A percentile compares a stretch with the other conserved stretches of the same genome.
Conservation (phyloP, 2,329 filamentous ascomycete genomes). For the Cercospora sesami region DNA sequence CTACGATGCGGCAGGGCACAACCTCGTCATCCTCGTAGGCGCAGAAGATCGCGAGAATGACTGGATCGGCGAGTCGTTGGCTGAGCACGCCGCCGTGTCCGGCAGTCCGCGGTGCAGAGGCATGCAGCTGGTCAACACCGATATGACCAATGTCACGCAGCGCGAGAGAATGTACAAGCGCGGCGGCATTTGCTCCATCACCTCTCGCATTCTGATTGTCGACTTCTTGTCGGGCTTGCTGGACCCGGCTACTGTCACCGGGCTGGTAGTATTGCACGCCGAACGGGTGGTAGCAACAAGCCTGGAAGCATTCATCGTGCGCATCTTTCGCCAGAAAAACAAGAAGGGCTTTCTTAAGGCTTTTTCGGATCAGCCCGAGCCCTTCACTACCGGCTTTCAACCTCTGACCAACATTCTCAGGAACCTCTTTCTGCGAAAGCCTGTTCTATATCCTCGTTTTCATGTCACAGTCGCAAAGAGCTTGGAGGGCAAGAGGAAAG, state of each 20-base stretch:
- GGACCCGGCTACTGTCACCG: conserved; percentile 80
- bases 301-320: conserved; percentile 88
- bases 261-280: conserved; percentile 82
- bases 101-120: conserved; percentile 78
- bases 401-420: conserved; percentile 88
- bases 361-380: conserved; percentile 90
- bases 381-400: conserved; percentile 83
- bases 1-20: conserved; percentile 94
- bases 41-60: conserved; percentile 91
- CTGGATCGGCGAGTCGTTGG: conserved; percentile 94
- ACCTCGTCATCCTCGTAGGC: conserved; percentile 82
- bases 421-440: conserved; percentile 85
- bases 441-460: conserved; percentile 88
- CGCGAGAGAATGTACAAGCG: conserved; percentile 88
- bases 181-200: conserved; percentile 93
- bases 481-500: conserved; percentile 85
- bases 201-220: conserved; percentile 90
- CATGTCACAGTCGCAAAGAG: conserved; percentile 87
- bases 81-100: conserved; percentile 92
- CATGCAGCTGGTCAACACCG: conserved; percentile 89
- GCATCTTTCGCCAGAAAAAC: conserved; percentile 92
- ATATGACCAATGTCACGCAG: conserved; percentile 80
- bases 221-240: conserved; percentile 85
- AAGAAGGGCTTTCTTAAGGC: conserved; percentile 92
- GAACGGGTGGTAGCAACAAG: conserved; percentile 84